phyloP scores from a whole-genome alignment of 2,329 filamentous ascomycete genomes.

The Penicillium nordicum region DNA sequence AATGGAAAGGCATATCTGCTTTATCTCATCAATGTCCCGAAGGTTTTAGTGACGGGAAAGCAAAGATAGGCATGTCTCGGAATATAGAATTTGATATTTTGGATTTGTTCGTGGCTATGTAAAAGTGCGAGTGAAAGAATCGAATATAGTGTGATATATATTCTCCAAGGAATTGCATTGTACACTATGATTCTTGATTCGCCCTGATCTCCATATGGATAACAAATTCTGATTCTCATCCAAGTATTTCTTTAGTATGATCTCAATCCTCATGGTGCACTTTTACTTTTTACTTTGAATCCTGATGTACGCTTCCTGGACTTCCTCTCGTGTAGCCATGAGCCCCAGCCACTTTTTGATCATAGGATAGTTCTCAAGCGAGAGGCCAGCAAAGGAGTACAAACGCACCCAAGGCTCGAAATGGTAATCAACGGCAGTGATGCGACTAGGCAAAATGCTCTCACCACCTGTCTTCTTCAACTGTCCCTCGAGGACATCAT shows the following conservation, averaged over 20 bases:
- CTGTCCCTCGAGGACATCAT: constrained; percentile 42
- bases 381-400: constrained; percentile 39
- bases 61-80: neutral
- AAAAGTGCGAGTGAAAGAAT: neutral
- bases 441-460: constrained; percentile 37
- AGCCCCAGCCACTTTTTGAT: constrained; percentile 40
- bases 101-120: neutral
- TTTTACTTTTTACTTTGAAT: constrained; percentile 11
- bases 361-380: constrained; percentile 40
- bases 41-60: constrained; percentile 4
- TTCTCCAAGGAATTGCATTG: neutral
- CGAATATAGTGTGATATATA: neutral
- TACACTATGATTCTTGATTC: neutral
- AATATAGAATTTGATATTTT: neutral
- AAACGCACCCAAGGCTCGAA: constrained; percentile 44
- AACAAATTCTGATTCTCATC: too few relatives aligned
- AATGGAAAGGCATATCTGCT: constrained; percentile 13
- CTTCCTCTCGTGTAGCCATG: constrained; percentile 36
- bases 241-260: too few relatives aligned
- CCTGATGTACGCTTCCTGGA: constrained; percentile 43
- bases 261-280: too few relatives aligned
- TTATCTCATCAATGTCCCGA: constrained; percentile 14
- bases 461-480: constrained; percentile 37
- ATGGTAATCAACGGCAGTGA: constrained; percentile 43
- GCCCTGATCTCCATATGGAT: neutral